Percentiles rank a stretch among this genome's conserved stretches.
Evolutionary conservation across 805 yeast species (phyloP).

Genomic region (Candida verbasci): DNA sequence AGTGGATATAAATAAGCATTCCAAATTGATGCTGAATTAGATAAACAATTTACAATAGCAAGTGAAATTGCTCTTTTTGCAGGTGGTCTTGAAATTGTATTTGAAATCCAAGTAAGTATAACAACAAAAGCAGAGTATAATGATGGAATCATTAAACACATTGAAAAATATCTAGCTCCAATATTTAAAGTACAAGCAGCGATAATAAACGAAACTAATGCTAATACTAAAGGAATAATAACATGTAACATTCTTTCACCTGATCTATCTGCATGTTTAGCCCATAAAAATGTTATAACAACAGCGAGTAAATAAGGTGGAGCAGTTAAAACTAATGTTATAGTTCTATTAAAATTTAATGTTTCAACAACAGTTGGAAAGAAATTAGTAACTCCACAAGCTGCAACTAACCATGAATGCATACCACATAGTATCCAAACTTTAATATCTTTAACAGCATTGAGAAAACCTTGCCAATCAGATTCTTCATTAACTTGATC

Average conservation of each 20-base stretch:
- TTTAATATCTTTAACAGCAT: conserved; percentile 38
- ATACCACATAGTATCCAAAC: conserved; percentile 44
- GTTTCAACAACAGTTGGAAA: conserved; percentile 60
- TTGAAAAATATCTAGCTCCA: conserved; percentile 56
- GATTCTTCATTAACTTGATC: conserved; percentile 32
- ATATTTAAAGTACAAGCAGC: conserved; percentile 47
- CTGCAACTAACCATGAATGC: conserved; percentile 47
- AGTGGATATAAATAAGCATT: conserved; percentile 49
- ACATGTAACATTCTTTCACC: conserved; percentile 54
- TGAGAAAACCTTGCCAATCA: conserved; percentile 27
- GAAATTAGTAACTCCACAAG: conserved; percentile 58
- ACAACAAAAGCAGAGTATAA: conserved; percentile 51
- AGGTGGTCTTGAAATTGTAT: conserved; percentile 55
- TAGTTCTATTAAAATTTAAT: conserved; percentile 44
- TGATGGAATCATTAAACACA: conserved; percentile 57
- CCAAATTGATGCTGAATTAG: conserved; percentile 55
- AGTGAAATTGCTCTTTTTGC: conserved; percentile 55
- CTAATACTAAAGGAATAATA: conserved; percentile 34
- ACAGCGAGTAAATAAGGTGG: conserved; percentile 57
- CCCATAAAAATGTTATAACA: conserved; percentile 46
- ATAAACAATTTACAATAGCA: conserved; percentile 52
- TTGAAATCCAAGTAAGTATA: conserved; percentile 53
- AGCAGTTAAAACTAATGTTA: conserved; percentile 53
- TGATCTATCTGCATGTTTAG: conserved; percentile 51
- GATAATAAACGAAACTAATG: conserved; percentile 45